phyloP scores from a whole-genome alignment of 257 asterid genomes.

The Coffea canephora region DNA sequence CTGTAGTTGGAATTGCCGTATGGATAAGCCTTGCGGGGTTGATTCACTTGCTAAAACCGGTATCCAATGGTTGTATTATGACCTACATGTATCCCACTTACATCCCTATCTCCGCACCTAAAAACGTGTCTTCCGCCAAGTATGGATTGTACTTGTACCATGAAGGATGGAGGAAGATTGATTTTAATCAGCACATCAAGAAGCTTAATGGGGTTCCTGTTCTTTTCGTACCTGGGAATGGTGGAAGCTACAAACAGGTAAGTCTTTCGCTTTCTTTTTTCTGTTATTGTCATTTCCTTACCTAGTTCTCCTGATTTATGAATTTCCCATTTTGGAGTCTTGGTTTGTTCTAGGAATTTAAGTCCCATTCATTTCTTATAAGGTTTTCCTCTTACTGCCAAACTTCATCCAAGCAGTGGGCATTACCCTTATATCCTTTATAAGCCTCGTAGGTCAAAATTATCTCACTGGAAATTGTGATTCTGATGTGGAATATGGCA shows the following conservation, averaged over 20 bases:
- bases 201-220: slow-evolving; percentile 80
- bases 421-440: neutral
- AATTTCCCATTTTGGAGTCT: neutral
- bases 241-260: slow-evolving; percentile 99
- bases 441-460: neutral
- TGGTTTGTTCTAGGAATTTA: no score
- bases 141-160: slow-evolving; percentile 81
- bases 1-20: slow-evolving; percentile 42
- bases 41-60: slow-evolving; percentile 59
- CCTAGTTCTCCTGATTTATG: neutral
- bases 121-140: slow-evolving; percentile 53
- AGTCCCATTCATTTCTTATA: neutral
- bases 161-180: slow-evolving; percentile 91
- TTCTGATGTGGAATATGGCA: neutral
- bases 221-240: slow-evolving; percentile 95
- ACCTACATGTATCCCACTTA: slow-evolving; percentile 98
- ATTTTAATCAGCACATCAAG: slow-evolving; percentile 67
- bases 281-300: neutral
- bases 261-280: slow-evolving; percentile 24
- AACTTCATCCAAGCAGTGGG: neutral
- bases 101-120: slow-evolving; percentile 66
- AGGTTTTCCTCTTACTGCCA: neutral
- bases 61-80: slow-evolving; percentile 86
- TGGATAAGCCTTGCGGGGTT: slow-evolving; percentile 63
- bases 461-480: neutral